phyloP scores from a whole-genome alignment of 164 flowering plant species.

The Magnolia sinica region DNA sequence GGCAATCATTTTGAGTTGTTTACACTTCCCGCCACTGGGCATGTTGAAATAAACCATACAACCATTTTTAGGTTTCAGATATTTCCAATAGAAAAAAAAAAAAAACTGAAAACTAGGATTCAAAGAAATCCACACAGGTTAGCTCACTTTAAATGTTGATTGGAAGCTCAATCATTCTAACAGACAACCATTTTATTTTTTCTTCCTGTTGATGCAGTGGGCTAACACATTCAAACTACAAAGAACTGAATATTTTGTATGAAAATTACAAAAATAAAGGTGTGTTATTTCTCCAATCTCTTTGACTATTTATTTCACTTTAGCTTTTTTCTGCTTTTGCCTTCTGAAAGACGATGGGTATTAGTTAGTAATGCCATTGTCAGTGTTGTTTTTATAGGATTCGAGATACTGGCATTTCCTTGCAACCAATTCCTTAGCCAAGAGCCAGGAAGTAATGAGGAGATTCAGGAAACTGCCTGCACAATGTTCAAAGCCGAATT shows the following conservation, averaged over 20 bases:
- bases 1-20: too few species aligned
- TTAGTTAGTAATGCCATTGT: neutral
- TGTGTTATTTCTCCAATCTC: constrained; percentile 16
- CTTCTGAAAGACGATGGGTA: neutral
- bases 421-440: constrained; percentile 91
- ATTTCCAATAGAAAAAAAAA: neutral
- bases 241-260: constrained; percentile 70
- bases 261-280: constrained; percentile 83
- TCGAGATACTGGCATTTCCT: constrained; percentile 92
- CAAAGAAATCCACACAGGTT: neutral
- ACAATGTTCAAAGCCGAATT: constrained; percentile 85
- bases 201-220: constrained; percentile 48
- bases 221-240: constrained; percentile 78
- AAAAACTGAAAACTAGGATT: neutral
- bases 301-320: neutral
- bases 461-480: constrained; percentile 66
- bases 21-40: too few species aligned
- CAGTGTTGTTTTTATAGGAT: constrained; percentile 37
- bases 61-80: too few species aligned
- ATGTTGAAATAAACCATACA: too few species aligned
- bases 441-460: constrained; percentile 84
- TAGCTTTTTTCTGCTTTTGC: neutral
- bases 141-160: neutral
- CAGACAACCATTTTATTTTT: neutral
- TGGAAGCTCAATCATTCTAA: neutral